Conservation (phyloP, 371 early-diverging fungal genomes). For the Mucor circinelloides region DNA sequence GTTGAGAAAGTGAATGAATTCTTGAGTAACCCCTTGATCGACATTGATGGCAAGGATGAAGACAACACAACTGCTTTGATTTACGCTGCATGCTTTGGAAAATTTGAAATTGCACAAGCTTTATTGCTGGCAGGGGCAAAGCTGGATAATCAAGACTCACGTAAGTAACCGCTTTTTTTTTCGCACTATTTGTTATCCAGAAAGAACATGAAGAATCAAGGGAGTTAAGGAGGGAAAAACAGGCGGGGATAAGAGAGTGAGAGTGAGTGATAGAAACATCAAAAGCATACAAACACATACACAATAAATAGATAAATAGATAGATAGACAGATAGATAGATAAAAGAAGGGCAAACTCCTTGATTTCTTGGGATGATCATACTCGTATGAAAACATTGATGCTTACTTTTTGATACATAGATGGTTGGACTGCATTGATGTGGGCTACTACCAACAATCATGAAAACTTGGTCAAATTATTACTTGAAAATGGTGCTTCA, state of each 20-base stretch:
- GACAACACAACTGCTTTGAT: conserved; percentile 87
- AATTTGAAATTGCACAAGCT: conserved; percentile 65
- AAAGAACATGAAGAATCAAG: background rate
- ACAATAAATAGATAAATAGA: background rate
- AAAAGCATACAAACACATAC: background rate
- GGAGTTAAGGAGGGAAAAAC: background rate
- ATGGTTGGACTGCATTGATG: conserved; percentile 95
- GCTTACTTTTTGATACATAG: conserved; percentile 30
- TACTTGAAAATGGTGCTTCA: conserved; percentile 82
- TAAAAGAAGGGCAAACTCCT: background rate
- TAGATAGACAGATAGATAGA: background rate
- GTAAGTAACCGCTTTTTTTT: conserved; percentile 25
- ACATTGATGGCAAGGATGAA: conserved; percentile 80
- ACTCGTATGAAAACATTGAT: background rate
- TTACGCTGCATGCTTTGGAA: conserved; percentile 90
- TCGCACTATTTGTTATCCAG: background rate
- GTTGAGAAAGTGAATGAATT: conserved; percentile 84
- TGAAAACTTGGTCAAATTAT: conserved; percentile 68
- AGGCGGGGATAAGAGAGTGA: background rate
- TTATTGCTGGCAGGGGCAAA: conserved; percentile 78
- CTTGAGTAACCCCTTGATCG: conserved; percentile 58
- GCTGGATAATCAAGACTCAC: conserved; percentile 73
- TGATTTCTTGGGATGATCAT: background rate
- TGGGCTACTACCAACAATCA: conserved; percentile 94
- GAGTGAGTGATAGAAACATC: background rate